phyloP scores from a whole-genome alignment of 2,329 filamentous ascomycete genomes.

The Chalaropsis thielavioides region DNA sequence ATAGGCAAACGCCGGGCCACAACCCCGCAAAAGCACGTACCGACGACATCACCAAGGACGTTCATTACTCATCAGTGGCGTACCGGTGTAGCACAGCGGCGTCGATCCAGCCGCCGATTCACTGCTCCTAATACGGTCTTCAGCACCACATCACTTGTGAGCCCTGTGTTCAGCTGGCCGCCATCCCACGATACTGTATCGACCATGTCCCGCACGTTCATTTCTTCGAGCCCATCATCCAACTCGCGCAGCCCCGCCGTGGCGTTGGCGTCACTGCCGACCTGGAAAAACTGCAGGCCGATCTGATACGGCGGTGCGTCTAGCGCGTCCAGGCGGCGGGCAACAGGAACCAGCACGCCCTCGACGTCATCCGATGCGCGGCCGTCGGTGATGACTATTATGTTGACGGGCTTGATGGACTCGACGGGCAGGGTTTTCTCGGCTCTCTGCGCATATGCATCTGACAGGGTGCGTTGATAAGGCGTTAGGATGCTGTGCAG shows the following conservation, averaged over 20 bases:
- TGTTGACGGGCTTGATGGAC: slow-evolving; percentile 60
- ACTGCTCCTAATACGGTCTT: slow-evolving; percentile 74
- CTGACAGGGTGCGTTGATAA: slow-evolving; percentile 34
- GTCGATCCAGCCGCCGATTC: slow-evolving; percentile 32
- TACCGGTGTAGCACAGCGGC: slow-evolving; percentile 2
- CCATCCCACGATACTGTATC: slow-evolving; percentile 69
- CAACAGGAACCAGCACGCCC: slow-evolving; percentile 49
- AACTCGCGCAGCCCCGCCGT: slow-evolving; percentile 51
- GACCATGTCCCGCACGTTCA: slow-evolving; percentile 66
- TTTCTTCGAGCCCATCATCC: slow-evolving; percentile 51
- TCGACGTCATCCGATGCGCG: slow-evolving; percentile 67
- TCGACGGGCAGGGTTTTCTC: not conserved
- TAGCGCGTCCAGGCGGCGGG: slow-evolving; percentile 53
- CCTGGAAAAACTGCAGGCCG: slow-evolving; percentile 92
- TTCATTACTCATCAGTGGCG: slow-evolving; percentile 9
- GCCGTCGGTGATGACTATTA: slow-evolving; percentile 90
- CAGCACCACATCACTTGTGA: slow-evolving; percentile 58
- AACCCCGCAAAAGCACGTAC: no score
- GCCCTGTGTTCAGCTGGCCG: slow-evolving; percentile 27
- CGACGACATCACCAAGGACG: no score
- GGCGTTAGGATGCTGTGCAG: slow-evolving; percentile 57
- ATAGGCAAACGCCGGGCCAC: not conserved
- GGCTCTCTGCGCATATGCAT: not conserved
- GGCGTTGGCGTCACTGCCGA: slow-evolving; percentile 58
- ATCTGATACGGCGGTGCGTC: slow-evolving; percentile 67